Base-by-base conservation (phyloP, 805 yeast genomes). In the Schizosaccharomyces japonicus region DNA sequence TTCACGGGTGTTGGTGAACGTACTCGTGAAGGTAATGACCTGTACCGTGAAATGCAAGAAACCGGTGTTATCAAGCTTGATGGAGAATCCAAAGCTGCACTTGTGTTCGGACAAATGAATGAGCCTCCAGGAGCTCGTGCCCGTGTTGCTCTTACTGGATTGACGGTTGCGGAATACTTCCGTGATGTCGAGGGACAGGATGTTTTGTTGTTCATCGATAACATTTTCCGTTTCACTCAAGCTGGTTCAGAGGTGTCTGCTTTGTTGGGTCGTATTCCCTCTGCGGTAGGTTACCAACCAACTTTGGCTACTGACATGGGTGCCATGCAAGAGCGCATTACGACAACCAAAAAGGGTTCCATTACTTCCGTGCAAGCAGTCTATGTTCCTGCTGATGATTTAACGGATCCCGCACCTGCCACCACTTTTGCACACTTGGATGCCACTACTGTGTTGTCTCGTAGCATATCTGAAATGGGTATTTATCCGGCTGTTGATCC, bases 41-140 rank as follows among this genome's bases (percentile, higher is more conserved):
- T 87, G 70, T 87, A 87, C 93, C 92, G 95, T 78, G 98, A 90
- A 75, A 90, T 90, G 98, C 83, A 78, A 66, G 98, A 90, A 76
- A 87, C 98, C 58, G 96, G 96, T 77, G 96, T 90, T 72, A 90
- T 90, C 71, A 84, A 90, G 81, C 76, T 87, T 61, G 96, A 90
- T 67, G 98, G 98, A 70, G 96, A 90, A 61, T 90, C 98, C 64
- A 90, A 90, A 80, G 98, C 90, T 72, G 92, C 96, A 58, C 76
- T 87, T 64, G 98, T 87, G 54, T 87, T 87, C 76, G 98, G 98
- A 70, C 98, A 90, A 76, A 87, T 87, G 98, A 87, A 87, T 78
- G 98, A 87, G 78, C 98, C 98, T 65, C 98, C 98, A 60, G 98
- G 98, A 73, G 98, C 98, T 63, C 85, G 98, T 79, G 95, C 98